A percentile compares a stretch with the other conserved stretches of the same genome.
phyloP scores from a whole-genome alignment of 2,329 filamentous ascomycete genomes.

The Aureobasidium musti region DNA sequence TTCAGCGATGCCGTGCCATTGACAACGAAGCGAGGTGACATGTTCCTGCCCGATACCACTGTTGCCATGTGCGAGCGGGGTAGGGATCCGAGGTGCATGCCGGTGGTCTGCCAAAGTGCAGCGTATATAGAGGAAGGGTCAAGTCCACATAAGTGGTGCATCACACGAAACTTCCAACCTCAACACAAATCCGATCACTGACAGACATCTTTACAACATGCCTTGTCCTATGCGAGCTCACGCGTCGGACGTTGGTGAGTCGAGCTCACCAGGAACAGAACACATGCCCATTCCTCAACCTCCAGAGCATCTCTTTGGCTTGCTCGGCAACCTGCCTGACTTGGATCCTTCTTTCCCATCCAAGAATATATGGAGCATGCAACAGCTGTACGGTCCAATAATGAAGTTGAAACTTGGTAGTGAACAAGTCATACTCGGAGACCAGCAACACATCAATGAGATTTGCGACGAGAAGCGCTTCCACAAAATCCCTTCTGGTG shows the following conservation, averaged over 20 bases:
- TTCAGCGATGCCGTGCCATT: background rate
- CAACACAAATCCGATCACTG: background rate
- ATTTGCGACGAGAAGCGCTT: background rate
- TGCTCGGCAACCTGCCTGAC: slow-evolving; percentile 33
- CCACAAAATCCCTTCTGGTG: background rate
- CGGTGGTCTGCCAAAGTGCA: background rate
- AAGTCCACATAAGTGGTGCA: background rate
- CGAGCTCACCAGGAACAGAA: background rate
- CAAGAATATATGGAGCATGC: slow-evolving; percentile 27
- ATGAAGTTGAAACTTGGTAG: slow-evolving; percentile 13
- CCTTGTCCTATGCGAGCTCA: background rate
- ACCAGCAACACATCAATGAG: background rate
- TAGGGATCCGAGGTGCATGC: background rate
- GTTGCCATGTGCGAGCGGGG: background rate
- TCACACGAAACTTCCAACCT: background rate
- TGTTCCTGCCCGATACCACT: background rate
- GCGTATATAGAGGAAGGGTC: background rate
- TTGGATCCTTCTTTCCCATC: slow-evolving; percentile 31
- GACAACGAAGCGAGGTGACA: background rate
- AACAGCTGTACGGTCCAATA: slow-evolving; percentile 9
- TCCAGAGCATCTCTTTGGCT: slow-evolving; percentile 23
- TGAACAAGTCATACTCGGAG: background rate
- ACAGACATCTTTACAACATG: background rate
- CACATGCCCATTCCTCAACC: slow-evolving; percentile 33
- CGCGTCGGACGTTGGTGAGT: background rate